Conservation (phyloP, 306 rosid genomes). For the Luffa acutangula region DNA sequence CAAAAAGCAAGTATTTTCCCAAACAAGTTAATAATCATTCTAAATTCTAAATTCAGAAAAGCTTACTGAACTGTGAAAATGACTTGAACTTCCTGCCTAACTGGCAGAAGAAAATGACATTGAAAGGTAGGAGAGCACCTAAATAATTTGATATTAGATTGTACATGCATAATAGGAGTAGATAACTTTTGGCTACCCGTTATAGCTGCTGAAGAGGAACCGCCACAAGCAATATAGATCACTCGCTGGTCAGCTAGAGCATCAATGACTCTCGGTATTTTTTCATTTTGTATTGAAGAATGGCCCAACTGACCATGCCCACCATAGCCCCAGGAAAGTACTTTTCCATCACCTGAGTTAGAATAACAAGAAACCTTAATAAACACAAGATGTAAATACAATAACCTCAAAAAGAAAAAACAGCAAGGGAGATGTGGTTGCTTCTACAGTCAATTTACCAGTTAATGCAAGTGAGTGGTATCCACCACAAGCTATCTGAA, state of each 20-base stretch:
- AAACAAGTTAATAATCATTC: not conserved
- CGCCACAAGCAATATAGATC: conserved; percentile 69
- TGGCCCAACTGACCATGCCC: conserved; percentile 92
- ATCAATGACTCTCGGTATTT: conserved; percentile 49
- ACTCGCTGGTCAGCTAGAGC: conserved; percentile 45
- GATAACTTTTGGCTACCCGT: conserved; percentile 34
- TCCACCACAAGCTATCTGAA: conserved; percentile 88
- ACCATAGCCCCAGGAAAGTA: conserved; percentile 96
- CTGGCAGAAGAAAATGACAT: not conserved
- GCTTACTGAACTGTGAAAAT: not conserved
- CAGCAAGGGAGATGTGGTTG: conserved; percentile 11
- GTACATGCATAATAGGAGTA: conserved; percentile 1
- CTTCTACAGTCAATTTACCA: conserved; percentile 27
- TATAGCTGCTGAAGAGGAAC: conserved; percentile 81
- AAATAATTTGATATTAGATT: not conserved
- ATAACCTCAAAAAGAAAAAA: not conserved
- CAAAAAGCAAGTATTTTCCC: not conserved
- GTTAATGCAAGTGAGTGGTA: conserved; percentile 92
- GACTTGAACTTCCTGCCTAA: not conserved
- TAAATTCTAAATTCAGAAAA: not conserved
- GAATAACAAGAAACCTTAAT: not conserved
- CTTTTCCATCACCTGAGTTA: conserved; percentile 69
- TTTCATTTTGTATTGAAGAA: conserved; percentile 54
- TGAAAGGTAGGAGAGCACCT: not conserved
- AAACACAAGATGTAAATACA: not conserved